A percentile compares a stretch with the other conserved stretches of the same genome.
Conservation (phyloP, 2,329 filamentous ascomycete genomes). For the Lachnum nothofagi region DNA sequence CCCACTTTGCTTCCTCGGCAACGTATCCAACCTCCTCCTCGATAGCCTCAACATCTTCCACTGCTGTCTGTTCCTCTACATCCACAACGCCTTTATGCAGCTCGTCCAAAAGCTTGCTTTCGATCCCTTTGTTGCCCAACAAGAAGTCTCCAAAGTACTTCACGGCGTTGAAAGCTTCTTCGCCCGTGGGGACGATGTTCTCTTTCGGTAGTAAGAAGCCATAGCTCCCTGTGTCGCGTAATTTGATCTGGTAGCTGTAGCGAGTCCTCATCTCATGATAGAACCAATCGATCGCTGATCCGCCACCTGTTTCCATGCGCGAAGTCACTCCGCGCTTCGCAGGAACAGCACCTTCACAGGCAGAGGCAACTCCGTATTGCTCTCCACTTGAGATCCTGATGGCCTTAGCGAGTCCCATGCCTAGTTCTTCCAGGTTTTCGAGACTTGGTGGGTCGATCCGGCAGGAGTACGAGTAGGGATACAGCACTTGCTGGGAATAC, state of each 20-base stretch:
- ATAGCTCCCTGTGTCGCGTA: constrained; percentile 88
- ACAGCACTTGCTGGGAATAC: constrained; percentile 91
- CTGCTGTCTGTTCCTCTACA: background rate
- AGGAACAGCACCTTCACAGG: constrained; percentile 72
- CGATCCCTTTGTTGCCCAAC: constrained; percentile 63
- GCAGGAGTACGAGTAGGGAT: constrained; percentile 87
- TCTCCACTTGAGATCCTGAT: constrained; percentile 77
- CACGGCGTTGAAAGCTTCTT: constrained; percentile 79
- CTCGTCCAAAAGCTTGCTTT: constrained; percentile 35
- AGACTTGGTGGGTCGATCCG: constrained; percentile 70
- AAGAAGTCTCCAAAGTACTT: constrained; percentile 80
- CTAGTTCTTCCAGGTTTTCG: constrained; percentile 89
- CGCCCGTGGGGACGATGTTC: constrained; percentile 81
- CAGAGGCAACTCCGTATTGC: constrained; percentile 70
- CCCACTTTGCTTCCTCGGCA: constrained; percentile 23
- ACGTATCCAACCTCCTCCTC: constrained; percentile 13
- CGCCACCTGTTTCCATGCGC: constrained; percentile 69
- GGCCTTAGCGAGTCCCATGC: constrained; percentile 79
- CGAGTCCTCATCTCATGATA: constrained; percentile 78
- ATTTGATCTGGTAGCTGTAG: constrained; percentile 89
- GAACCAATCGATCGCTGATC: constrained; percentile 90
- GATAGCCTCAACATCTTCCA: background rate
- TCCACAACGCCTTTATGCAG: constrained; percentile 1
- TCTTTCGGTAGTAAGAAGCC: constrained; percentile 85
- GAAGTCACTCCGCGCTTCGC: constrained; percentile 29